These are phyloP conservation scores for Diatrype stigma DNA, from an alignment of 2,329 filamentous ascomycete genomes.

Conservation along the genomic window DNA sequence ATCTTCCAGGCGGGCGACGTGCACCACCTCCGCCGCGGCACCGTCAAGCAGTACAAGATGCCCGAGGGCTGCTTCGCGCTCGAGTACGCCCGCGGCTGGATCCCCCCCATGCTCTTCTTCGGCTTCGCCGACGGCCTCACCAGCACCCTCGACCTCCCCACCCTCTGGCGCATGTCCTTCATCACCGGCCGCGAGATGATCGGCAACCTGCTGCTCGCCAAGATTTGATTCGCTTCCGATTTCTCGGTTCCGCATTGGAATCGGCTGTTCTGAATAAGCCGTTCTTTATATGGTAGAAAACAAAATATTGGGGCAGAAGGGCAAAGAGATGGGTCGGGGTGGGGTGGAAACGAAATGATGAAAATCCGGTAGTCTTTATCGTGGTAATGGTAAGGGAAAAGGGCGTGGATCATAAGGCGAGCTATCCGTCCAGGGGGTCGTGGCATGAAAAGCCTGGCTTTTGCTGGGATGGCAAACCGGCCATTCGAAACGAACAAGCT, in stretches of 20 bases:
- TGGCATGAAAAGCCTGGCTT: not conserved
- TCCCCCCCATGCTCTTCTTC: conserved; percentile 88
- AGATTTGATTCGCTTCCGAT: conserved; percentile 53
- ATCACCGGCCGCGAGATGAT: conserved; percentile 77
- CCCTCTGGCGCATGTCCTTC: conserved; percentile 71
- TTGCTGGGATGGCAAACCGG: not conserved
- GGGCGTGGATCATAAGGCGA: no score
- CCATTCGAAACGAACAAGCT: conserved; percentile 33
- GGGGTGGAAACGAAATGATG: no score
- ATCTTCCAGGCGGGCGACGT: conserved; percentile 65
- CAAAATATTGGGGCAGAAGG: no score
- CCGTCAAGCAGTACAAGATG: conserved; percentile 82
- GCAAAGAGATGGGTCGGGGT: not conserved
- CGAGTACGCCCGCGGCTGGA: conserved; percentile 84
- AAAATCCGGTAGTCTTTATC: no score
- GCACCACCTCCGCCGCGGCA: conserved; percentile 67
- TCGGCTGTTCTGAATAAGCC: no score
- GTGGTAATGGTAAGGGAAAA: not conserved
- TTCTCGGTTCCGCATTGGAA: no score
- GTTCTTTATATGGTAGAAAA: not conserved
- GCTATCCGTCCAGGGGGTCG: no score
- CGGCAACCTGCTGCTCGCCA: conserved; percentile 63
- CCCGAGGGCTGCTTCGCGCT: conserved; percentile 72
- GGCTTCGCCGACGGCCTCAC: conserved; percentile 77
- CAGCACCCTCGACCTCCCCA: conserved; percentile 81